Percentiles rank a stretch among this genome's conserved stretches.
Conservation (phyloP, 2,329 filamentous ascomycete species). For the Fusarium sp. region DNA sequence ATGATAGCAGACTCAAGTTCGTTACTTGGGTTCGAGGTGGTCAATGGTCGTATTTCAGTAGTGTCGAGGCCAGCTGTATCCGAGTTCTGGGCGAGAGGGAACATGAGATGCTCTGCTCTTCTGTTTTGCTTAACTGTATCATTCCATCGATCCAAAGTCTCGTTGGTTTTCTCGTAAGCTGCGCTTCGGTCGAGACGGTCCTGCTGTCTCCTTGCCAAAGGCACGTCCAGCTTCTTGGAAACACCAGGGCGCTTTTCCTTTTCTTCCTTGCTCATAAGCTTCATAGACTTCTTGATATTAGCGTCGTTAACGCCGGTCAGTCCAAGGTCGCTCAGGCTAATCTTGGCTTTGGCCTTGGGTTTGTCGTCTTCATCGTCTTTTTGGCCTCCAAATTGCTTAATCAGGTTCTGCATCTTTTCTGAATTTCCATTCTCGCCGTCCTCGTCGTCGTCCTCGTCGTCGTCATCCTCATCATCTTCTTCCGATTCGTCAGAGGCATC, state of each 20-base stretch:
- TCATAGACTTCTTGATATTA: conserved; percentile 80
- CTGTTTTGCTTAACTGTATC: conserved; percentile 96
- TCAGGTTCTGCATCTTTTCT: conserved; percentile 72
- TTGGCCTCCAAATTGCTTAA: conserved; percentile 75
- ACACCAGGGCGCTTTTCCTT: conserved; percentile 60
- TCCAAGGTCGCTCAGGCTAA: conserved; percentile 79
- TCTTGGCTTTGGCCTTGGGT: conserved; percentile 68
- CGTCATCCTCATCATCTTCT: conserved; percentile 60
- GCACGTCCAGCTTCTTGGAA: conserved; percentile 79
- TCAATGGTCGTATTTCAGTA: conserved; percentile 73
- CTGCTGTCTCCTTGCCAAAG: conserved; percentile 86
- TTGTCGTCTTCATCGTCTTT: conserved; percentile 62
- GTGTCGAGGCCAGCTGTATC: conserved; percentile 69
- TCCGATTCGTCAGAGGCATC: conserved; percentile 55
- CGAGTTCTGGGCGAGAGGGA: conserved; percentile 82
- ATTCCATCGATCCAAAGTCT: conserved; percentile 89
- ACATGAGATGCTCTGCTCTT: conserved; percentile 87
- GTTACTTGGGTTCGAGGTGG: conserved; percentile 72
- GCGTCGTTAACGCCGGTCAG: conserved; percentile 78
- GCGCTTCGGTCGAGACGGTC: conserved; percentile 83
- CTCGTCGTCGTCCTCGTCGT: conserved; percentile 49
- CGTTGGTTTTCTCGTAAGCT: conserved; percentile 90
- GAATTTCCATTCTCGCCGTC: conserved; percentile 59
- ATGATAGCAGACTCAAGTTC: conserved; percentile 89
- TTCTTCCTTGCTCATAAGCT: conserved; percentile 74